phyloP scores from a whole-genome alignment of 305 asterid species.

The Coffea humblotiana region DNA sequence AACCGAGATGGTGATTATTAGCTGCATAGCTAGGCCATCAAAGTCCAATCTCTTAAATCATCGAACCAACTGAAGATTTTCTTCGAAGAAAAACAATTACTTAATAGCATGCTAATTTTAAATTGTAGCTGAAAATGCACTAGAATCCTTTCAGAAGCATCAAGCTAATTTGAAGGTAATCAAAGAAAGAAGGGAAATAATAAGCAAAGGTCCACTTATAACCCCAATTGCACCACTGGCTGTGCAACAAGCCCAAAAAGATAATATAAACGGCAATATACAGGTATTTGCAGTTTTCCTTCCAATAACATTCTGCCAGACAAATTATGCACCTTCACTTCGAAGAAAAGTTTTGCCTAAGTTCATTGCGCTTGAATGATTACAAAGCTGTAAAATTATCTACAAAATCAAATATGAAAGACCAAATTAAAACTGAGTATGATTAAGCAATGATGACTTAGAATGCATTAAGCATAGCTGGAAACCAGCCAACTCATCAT shows the following conservation, averaged over 20 bases:
- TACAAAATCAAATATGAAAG: neutral
- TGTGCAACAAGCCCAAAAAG: neutral
- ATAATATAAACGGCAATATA: no score
- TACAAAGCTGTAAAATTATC: neutral
- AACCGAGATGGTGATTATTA: conserved; percentile 1
- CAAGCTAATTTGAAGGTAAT: neutral
- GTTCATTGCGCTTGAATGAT: neutral
- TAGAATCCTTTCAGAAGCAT: neutral
- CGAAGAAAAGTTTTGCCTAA: neutral
- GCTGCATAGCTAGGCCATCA: neutral
- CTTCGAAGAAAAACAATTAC: neutral
- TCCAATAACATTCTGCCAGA: neutral
- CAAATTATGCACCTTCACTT: neutral
- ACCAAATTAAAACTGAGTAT: neutral
- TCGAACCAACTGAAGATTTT: neutral
- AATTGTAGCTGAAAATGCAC: neutral
- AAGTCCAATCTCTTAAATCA: neutral
- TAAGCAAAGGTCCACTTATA: neutral
- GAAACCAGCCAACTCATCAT: neutral
- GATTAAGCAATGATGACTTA: neutral
- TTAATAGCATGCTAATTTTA: neutral
- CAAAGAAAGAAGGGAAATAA: neutral
- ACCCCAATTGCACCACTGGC: neutral
- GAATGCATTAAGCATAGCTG: neutral
- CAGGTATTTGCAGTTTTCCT: neutral